Evolutionary conservation across 768 basidiomycete species (phyloP).

Genomic region (Psilocybe azurescens): DNA sequence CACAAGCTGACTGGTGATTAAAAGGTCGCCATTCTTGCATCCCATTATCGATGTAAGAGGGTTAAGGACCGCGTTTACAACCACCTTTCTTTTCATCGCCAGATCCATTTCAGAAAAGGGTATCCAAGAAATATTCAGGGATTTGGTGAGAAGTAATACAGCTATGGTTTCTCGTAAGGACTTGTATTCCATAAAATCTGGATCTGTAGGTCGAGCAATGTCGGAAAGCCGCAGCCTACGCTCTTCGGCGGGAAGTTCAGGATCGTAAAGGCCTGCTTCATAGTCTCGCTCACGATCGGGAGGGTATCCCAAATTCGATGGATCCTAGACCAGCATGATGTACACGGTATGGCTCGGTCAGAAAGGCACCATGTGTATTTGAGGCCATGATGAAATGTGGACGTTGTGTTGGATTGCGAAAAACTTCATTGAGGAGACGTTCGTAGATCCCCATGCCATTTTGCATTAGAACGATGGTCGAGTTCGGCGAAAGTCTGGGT

Average conservation of each 20-base stretch:
- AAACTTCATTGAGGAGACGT: constrained; percentile 65
- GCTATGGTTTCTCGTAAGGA: constrained; percentile 73
- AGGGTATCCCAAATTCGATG: constrained; percentile 80
- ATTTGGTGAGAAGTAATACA: constrained; percentile 58
- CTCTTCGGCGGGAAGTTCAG: constrained; percentile 35
- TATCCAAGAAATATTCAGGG: constrained; percentile 66
- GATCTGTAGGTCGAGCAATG: constrained; percentile 48
- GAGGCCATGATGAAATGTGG: constrained; percentile 88
- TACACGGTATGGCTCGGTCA: constrained; percentile 54
- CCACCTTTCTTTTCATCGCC: constrained; percentile 79
- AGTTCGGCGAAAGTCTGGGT: constrained; percentile 64
- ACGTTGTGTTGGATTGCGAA: constrained; percentile 71
- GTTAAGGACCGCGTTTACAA: constrained; percentile 82
- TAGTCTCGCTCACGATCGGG: constrained; percentile 73
- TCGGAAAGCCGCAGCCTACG: constrained; percentile 56
- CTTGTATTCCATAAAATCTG: constrained; percentile 49
- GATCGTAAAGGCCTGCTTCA: constrained; percentile 55
- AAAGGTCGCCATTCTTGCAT: constrained; percentile 82
- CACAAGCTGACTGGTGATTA: constrained; percentile 42
- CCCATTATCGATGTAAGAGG: constrained; percentile 84
- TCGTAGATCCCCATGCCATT: constrained; percentile 97
- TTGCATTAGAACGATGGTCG: constrained; percentile 91
- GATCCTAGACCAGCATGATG: constrained; percentile 75
- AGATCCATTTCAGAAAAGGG: constrained; percentile 71
- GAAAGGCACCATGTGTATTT: constrained; percentile 81